Conservation (phyloP, 2,329 filamentous ascomycete species). For the Cladosporium austrohemisphaericum region DNA sequence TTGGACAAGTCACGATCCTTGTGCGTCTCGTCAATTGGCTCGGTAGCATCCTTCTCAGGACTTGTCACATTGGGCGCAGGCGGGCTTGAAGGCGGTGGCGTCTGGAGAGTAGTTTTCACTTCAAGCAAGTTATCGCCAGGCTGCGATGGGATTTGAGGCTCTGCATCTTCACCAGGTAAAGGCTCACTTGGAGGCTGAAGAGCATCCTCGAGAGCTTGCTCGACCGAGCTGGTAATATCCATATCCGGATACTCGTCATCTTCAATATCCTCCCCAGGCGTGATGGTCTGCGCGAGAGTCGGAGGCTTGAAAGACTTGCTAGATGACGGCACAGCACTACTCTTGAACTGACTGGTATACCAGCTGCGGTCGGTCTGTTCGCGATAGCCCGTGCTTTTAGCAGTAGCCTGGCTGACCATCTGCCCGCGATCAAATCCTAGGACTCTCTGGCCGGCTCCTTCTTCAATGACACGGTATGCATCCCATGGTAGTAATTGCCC, state of each 20-base stretch:
- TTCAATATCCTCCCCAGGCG: conserved; percentile 30
- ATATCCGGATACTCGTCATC: conserved; percentile 32
- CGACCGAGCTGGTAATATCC: conserved; percentile 34
- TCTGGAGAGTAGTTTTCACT: conserved; percentile 18
- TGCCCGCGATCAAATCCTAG: conserved; percentile 61
- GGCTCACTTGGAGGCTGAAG: conserved; percentile 9
- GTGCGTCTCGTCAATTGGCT: neutral
- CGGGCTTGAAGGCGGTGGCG: conserved; percentile 22
- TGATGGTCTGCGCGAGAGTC: conserved; percentile 27
- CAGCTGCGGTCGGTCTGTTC: conserved; percentile 80
- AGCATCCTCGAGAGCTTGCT: conserved; percentile 25
- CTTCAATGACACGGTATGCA: conserved; percentile 76
- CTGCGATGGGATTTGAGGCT: conserved; percentile 14
- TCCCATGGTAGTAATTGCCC: conserved; percentile 83
- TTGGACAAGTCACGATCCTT: neutral
- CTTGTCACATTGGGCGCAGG: neutral
- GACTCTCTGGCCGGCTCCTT: conserved; percentile 77
- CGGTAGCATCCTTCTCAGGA: neutral
- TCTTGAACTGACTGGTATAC: conserved; percentile 67
- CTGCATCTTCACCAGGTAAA: neutral
- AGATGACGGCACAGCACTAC: neutral
- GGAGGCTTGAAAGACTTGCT: conserved; percentile 18
- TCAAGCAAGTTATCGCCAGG: conserved; percentile 14
- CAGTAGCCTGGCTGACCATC: conserved; percentile 63
- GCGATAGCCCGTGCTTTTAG: conserved; percentile 62